Conservation (phyloP, 805 yeast genomes). For the Huiozyma naganishii region DNA sequence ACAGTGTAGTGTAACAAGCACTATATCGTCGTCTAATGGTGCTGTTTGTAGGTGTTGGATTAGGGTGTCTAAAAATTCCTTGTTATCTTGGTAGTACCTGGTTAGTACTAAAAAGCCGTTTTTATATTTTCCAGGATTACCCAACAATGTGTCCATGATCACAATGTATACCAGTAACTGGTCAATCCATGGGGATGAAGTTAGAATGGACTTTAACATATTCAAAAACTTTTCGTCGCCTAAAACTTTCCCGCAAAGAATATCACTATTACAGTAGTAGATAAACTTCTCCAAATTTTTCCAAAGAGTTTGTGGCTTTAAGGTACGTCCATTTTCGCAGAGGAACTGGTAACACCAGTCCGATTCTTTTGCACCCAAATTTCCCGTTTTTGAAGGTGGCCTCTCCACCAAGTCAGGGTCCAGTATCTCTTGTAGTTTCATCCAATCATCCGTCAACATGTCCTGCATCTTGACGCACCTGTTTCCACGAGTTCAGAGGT, state of each 20-base stretch:
- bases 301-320: too few species aligned
- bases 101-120: slow-evolving; percentile 5
- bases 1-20: slow-evolving; percentile 1
- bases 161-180: slow-evolving; percentile 5
- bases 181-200: slow-evolving; percentile 5
- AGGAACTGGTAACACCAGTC: too few species aligned
- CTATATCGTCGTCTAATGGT: slow-evolving; percentile 1
- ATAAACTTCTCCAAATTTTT: slow-evolving; percentile 3
- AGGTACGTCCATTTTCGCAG: too few species aligned
- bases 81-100: slow-evolving; percentile 2
- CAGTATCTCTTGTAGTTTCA: too few species aligned
- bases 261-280: slow-evolving; percentile 7
- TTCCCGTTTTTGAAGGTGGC: too few species aligned
- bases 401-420: too few species aligned
- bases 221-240: slow-evolving; percentile 6
- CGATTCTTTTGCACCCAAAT: too few species aligned
- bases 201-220: slow-evolving; percentile 5
- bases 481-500: too few species aligned
- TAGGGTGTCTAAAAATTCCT: slow-evolving; percentile 2
- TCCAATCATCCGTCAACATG: too few species aligned
- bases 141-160: slow-evolving; percentile 6
- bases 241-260: slow-evolving; percentile 5
- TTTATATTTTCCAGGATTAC: slow-evolving; percentile 4
- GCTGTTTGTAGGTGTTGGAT: slow-evolving; percentile 4
- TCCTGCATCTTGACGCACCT: too few species aligned